A percentile compares a stretch with the other conserved stretches of the same genome.
Evolutionary conservation across 352 stramenopile genomes (phyloP).

Genomic region (Pythium vanterpoolii): DNA sequence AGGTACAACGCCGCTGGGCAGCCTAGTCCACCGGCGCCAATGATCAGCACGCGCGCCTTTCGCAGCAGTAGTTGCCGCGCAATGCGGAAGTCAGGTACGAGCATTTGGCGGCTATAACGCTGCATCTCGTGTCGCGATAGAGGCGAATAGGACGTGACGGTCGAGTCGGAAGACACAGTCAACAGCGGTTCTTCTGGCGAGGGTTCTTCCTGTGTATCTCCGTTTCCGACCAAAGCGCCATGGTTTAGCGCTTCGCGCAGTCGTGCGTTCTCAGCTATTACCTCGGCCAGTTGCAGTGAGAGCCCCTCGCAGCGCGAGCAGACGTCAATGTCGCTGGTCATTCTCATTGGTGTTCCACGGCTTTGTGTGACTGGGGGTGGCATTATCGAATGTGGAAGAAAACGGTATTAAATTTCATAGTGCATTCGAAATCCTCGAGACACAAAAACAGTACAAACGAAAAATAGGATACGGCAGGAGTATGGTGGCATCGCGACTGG

Average conservation of each 20-base stretch:
- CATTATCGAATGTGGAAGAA: slow-evolving; percentile 2
- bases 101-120: slow-evolving; percentile 94
- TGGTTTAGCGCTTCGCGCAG: slow-evolving; percentile 17
- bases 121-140: slow-evolving; percentile 54
- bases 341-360: slow-evolving; percentile 13
- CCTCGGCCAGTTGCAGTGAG: slow-evolving; percentile 20
- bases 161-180: neutral
- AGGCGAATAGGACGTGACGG: slow-evolving; percentile 26
- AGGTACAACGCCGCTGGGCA: slow-evolving; percentile 95
- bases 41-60: slow-evolving; percentile 79
- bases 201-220: neutral
- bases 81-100: slow-evolving; percentile 90
- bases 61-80: slow-evolving; percentile 84
- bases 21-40: slow-evolving; percentile 95
- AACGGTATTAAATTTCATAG: slow-evolving; percentile 5
- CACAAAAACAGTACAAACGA: neutral
- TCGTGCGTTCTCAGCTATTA: slow-evolving; percentile 28
- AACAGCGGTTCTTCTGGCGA: neutral
- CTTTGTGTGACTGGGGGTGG: too few relatives aligned
- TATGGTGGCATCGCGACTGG: neutral
- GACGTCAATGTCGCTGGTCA: neutral
- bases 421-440: neutral
- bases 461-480: neutral
- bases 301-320: slow-evolving; percentile 32
- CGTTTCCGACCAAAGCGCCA: neutral